Evolutionary conservation across 306 rosid species (phyloP).

Genomic region (Quercus engelmannii): DNA sequence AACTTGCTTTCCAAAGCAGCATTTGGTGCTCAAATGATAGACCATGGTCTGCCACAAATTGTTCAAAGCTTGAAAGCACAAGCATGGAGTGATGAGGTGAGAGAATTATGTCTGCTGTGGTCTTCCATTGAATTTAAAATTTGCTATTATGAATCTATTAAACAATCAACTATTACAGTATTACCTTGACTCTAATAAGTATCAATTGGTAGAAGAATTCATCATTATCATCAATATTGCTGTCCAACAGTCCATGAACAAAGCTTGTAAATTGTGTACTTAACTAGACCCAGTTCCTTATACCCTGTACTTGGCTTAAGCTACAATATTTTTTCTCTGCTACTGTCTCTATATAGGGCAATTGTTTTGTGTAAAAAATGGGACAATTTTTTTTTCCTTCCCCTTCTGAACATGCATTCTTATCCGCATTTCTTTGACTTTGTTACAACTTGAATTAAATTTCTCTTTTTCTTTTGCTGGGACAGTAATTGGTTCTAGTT

Average conservation of each 20-base stretch:
- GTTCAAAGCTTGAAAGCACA: conserved; percentile 97
- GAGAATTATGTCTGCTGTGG: conserved; percentile 11
- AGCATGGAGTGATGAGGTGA: conserved; percentile 99
- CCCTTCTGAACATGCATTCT: background rate
- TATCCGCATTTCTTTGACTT: background rate
- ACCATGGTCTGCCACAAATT: conserved; percentile 84
- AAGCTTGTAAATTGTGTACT: background rate
- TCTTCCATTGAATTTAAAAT: background rate
- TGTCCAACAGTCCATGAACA: background rate
- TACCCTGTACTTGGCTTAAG: background rate
- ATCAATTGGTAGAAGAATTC: background rate
- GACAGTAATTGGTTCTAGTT: background rate
- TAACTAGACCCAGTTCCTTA: background rate
- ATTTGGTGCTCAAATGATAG: conserved; percentile 96
- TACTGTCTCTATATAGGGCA: background rate
- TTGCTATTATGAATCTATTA: background rate
- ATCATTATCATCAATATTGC: background rate
- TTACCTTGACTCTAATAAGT: background rate
- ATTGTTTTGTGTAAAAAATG: background rate
- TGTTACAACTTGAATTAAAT: background rate
- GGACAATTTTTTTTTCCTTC: background rate
- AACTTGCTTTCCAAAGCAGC: conserved; percentile 85
- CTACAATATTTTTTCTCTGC: background rate
- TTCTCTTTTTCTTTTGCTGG: background rate
- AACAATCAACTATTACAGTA: background rate